Evolutionary conservation across 2,329 filamentous ascomycete species (phyloP).

Genomic region (Neopestalotiopsis sp.): DNA sequence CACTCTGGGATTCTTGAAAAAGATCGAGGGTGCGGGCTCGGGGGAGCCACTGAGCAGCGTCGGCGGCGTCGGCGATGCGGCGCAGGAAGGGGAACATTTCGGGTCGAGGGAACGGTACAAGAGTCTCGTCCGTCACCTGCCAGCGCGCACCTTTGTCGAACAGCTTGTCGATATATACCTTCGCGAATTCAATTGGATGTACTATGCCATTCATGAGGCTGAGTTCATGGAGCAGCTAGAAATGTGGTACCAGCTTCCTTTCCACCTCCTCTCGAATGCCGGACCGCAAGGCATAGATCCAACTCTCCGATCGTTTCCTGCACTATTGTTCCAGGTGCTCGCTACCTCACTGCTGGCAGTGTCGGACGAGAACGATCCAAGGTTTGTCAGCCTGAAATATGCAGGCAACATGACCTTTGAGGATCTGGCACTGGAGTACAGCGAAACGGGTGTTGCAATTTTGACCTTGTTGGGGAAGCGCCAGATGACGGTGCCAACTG

Average conservation of each 20-base stretch:
- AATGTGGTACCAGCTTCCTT: slow-evolving; percentile 60
- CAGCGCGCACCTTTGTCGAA: slow-evolving; percentile 58
- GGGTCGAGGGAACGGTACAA: slow-evolving; percentile 62
- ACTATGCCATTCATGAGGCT: slow-evolving; percentile 59
- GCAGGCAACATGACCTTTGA: slow-evolving; percentile 64
- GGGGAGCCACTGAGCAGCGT: slow-evolving; percentile 34
- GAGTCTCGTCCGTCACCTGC: slow-evolving; percentile 61
- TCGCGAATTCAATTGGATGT: slow-evolving; percentile 63
- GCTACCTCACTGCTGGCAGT: slow-evolving; percentile 60
- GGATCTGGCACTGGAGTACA: slow-evolving; percentile 65
- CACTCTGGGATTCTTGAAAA: slow-evolving; percentile 59
- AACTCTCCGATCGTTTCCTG: slow-evolving; percentile 62
- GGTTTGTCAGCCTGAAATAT: slow-evolving; percentile 63
- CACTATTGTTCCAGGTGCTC: slow-evolving; percentile 63
- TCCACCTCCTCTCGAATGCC: slow-evolving; percentile 51
- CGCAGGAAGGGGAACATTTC: slow-evolving; percentile 40
- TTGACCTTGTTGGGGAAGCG: slow-evolving; percentile 61
- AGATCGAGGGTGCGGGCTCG: slow-evolving; percentile 51
- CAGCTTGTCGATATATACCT: slow-evolving; percentile 61
- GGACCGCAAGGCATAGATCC: slow-evolving; percentile 56
- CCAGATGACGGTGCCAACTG: slow-evolving; percentile 59
- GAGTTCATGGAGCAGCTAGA: slow-evolving; percentile 56
- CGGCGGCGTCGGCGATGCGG: slow-evolving; percentile 36
- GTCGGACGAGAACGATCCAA: slow-evolving; percentile 50
- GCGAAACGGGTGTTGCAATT: slow-evolving; percentile 60